Percentiles rank a stretch among this genome's conserved stretches.
Evolutionary conservation across 257 asterid species (phyloP).

Genomic region (Leonotis leonurus): DNA sequence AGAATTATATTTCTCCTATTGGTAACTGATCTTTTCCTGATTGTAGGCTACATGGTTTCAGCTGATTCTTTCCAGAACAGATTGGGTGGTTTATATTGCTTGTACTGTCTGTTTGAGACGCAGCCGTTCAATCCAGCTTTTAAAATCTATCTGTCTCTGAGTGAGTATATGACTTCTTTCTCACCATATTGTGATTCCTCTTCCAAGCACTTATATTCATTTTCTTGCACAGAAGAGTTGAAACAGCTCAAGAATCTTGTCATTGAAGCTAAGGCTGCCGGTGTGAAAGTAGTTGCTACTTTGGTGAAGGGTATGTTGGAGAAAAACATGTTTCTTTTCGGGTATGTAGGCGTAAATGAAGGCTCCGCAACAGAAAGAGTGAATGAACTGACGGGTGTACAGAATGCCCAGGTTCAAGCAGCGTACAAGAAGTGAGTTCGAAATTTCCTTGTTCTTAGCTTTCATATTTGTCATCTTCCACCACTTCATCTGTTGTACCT

Average conservation of each 20-base stretch:
- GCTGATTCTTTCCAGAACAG: conserved; percentile 44
- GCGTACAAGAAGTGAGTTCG: conserved; percentile 54
- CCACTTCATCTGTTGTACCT: conserved; percentile 12
- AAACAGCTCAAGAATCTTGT: conserved; percentile 46
- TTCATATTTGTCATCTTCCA: background rate
- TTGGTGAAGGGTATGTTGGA: conserved; percentile 65
- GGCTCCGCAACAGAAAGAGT: conserved; percentile 60
- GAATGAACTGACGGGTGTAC: conserved; percentile 53
- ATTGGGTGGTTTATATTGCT: conserved; percentile 80
- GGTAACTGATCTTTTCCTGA: background rate
- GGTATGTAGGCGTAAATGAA: conserved; percentile 57
- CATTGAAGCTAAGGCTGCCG: conserved; percentile 43
- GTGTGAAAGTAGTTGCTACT: conserved; percentile 41
- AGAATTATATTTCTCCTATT: too few relatives aligned
- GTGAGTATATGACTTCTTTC: conserved; percentile 25
- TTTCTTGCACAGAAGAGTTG: conserved; percentile 48
- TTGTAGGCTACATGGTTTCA: conserved; percentile 57
- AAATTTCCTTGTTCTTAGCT: conserved; percentile 9
- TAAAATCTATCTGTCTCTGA: conserved; percentile 64
- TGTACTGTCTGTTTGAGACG: conserved; percentile 65
- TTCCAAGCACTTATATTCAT: background rate
- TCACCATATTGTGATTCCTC: background rate
- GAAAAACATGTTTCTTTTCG: conserved; percentile 67
- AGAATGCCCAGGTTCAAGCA: conserved; percentile 54
- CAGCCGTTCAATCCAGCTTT: conserved; percentile 80